Conservation (phyloP, 805 yeast species). For the Zygosaccharomyces bailii region DNA sequence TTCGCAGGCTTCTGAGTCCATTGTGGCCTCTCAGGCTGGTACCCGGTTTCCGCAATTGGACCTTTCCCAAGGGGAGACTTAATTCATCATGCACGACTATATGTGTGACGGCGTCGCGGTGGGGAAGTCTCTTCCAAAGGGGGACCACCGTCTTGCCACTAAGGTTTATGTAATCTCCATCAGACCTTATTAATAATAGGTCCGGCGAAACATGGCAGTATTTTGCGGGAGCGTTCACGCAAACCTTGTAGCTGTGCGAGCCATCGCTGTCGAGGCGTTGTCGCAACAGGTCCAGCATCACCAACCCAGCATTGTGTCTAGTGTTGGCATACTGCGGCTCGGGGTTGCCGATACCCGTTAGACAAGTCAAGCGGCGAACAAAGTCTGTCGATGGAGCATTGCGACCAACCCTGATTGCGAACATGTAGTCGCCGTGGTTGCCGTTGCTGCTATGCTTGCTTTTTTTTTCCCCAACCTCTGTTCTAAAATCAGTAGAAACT, state of each 20-base stretch:
- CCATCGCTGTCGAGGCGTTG: slow-evolving; percentile 24
- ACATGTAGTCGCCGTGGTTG: too few species aligned
- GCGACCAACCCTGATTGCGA: background rate
- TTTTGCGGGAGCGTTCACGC: slow-evolving; percentile 12
- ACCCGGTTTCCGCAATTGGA: slow-evolving; percentile 57
- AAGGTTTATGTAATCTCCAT: slow-evolving; percentile 59
- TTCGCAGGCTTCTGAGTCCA: slow-evolving; percentile 63
- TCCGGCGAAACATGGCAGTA: slow-evolving; percentile 17
- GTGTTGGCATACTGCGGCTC: slow-evolving; percentile 57
- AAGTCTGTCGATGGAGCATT: background rate
- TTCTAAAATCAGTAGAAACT: background rate
- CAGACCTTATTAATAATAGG: slow-evolving; percentile 49
- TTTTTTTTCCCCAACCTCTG: too few species aligned
- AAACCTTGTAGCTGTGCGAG: slow-evolving; percentile 12
- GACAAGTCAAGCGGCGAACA: slow-evolving; percentile 15
- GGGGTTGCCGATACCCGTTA: slow-evolving; percentile 65
- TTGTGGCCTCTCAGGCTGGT: slow-evolving; percentile 79
- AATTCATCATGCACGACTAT: slow-evolving; percentile 80
- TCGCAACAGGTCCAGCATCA: slow-evolving; percentile 41
- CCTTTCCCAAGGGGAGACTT: slow-evolving; percentile 59
- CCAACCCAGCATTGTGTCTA: slow-evolving; percentile 77
- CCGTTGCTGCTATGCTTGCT: background rate
- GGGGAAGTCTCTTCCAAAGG: slow-evolving; percentile 43
- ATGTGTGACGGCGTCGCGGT: slow-evolving; percentile 38
- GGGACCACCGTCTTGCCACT: slow-evolving; percentile 58